A percentile compares a stretch with the other conserved stretches of the same genome.
phyloP scores from a whole-genome alignment of 2,329 filamentous ascomycete species.

The Hypoxylon rubiginosum region DNA sequence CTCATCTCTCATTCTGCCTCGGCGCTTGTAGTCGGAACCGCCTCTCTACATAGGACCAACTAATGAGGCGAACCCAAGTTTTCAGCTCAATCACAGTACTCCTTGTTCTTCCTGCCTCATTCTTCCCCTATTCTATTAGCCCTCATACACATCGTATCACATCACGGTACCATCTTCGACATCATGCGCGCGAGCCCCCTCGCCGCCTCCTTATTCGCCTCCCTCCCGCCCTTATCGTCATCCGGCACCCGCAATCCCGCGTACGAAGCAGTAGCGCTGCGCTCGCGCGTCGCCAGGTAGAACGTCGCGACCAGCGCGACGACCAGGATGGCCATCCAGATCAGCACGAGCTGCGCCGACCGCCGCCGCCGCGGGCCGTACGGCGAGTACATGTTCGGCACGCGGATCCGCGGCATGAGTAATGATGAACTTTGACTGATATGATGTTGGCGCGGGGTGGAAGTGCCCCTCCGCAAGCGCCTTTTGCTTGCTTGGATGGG shows the following conservation, averaged over 20 bases:
- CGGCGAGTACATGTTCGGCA: slow-evolving; percentile 47
- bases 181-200: neutral
- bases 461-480: too few relatives aligned
- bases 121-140: too few relatives aligned
- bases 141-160: neutral
- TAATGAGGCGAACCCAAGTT: too few relatives aligned
- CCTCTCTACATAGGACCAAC: too few relatives aligned
- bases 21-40: too few relatives aligned
- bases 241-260: slow-evolving; percentile 34
- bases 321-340: slow-evolving; percentile 48
- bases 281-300: slow-evolving; percentile 47
- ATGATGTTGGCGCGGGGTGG: too few relatives aligned
- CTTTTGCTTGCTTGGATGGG: too few relatives aligned
- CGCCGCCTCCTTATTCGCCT: neutral
- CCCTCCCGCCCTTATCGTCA: neutral
- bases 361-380: slow-evolving; percentile 50
- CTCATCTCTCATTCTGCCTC: too few relatives aligned
- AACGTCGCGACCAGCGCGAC: slow-evolving; percentile 46
- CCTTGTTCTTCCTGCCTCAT: too few relatives aligned
- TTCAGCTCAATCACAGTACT: too few relatives aligned
- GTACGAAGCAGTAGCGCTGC: slow-evolving; percentile 35
- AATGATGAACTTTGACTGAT: neutral
- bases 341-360: slow-evolving; percentile 45
- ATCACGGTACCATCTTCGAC: slow-evolving; percentile 36
- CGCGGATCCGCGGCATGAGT: slow-evolving; percentile 27